Conservation (phyloP, 148 eudicot genomes). For the Silene uniflora region DNA sequence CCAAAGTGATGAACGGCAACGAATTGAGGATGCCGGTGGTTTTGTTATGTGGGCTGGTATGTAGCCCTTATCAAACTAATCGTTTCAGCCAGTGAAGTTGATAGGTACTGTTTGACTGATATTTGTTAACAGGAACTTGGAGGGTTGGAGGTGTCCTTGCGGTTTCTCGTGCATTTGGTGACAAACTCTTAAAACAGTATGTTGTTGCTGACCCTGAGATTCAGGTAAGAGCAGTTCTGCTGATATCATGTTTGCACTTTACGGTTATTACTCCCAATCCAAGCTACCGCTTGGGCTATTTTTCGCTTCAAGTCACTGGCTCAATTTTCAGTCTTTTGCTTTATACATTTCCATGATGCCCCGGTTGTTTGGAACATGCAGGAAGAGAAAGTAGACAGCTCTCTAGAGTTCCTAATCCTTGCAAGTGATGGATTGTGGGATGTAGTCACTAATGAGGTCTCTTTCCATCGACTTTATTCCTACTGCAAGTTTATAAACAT, state of each 20-base stretch:
- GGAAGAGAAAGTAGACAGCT: conserved; percentile 79
- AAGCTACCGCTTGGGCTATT: no score
- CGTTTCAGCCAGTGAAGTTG: background rate
- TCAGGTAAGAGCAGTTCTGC: conserved; percentile 39
- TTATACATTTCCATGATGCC: background rate
- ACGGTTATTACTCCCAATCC: no score
- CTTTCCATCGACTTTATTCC: conserved; percentile 5
- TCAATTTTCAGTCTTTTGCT: background rate
- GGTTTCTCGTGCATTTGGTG: conserved; percentile 99
- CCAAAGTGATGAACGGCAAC: conserved; percentile 90
- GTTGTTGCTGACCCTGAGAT: conserved; percentile 98
- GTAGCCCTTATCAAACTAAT: background rate
- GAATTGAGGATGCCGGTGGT: conserved; percentile 98
- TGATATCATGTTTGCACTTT: background rate
- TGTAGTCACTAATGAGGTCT: conserved; percentile 81
- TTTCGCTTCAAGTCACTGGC: background rate
- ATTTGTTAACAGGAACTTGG: conserved; percentile 70
- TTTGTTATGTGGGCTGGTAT: conserved; percentile 99
- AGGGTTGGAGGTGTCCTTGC: conserved; percentile 99
- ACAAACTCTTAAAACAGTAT: conserved; percentile 86
- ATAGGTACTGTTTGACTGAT: conserved; percentile 12
- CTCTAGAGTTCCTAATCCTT: conserved; percentile 89
- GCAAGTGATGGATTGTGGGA: conserved; percentile 98
- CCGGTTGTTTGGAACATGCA: conserved; percentile 22
- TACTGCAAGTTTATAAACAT: background rate